phyloP scores from a whole-genome alignment of 306 rosid genomes.

The Sesbania bispinosa region DNA sequence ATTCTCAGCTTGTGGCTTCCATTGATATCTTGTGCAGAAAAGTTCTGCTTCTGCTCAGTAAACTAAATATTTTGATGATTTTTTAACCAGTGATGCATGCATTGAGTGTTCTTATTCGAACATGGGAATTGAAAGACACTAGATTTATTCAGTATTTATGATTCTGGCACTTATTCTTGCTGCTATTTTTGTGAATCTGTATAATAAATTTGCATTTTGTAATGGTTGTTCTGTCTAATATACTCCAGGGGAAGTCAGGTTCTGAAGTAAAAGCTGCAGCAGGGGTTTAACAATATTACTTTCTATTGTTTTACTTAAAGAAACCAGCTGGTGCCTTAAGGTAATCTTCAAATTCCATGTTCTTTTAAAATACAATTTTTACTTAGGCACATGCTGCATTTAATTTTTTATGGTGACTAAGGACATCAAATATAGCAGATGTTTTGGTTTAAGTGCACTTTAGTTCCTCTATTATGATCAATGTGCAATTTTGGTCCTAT shows the following conservation, averaged over 20 bases:
- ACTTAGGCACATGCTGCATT: neutral
- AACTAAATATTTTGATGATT: neutral
- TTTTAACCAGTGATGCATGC: neutral
- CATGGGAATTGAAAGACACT: constrained; percentile 2
- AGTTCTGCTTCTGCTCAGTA: neutral
- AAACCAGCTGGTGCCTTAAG: constrained; percentile 8
- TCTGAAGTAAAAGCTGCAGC: constrained; percentile 64
- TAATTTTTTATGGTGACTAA: neutral
- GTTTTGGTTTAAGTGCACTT: neutral
- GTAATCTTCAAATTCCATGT: neutral
- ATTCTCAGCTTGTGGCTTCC: constrained; percentile 2
- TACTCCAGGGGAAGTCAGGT: constrained; percentile 57
- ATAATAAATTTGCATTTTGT: neutral
- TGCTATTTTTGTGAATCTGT: neutral
- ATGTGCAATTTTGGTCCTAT: neutral
- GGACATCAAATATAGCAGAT: neutral
- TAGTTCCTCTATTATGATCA: neutral
- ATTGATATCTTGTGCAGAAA: constrained; percentile 18
- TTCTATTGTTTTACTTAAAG: neutral
- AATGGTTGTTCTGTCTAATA: constrained; percentile 18
- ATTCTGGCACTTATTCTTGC: neutral
- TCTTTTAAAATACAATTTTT: neutral
- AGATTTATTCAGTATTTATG: no score
- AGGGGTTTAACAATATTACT: constrained; percentile 37
- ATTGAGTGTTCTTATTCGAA: neutral